Percentiles rank a stretch among this genome's conserved stretches.
These are phyloP conservation scores for Arthrobotrys sinensis DNA, from an alignment of 2,329 filamentous ascomycete genomes.

Conservation along the genomic window DNA sequence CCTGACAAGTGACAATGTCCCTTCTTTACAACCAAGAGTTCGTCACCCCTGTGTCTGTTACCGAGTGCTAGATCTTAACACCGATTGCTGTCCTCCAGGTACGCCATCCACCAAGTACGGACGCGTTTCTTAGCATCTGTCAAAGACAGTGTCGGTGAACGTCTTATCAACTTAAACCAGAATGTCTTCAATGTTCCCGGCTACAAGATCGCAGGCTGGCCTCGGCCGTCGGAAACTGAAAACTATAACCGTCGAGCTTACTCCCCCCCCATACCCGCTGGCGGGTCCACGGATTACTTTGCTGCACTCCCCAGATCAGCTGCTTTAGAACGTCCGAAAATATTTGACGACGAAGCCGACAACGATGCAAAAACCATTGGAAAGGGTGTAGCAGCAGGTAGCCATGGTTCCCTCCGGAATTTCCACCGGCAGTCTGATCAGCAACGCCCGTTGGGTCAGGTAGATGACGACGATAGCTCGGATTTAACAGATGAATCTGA, in stretches of 20 bases:
- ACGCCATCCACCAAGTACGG: conserved; percentile 86
- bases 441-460: conserved; percentile 69
- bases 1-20: conserved; percentile 33
- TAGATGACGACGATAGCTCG: conserved; percentile 84
- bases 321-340: conserved; percentile 72
- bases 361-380: conserved; percentile 71
- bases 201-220: conserved; percentile 88
- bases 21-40: conserved; percentile 59
- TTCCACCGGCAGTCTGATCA: conserved; percentile 75
- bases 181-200: conserved; percentile 83
- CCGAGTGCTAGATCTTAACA: neutral
- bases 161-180: conserved; percentile 85
- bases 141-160: conserved; percentile 86
- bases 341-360: conserved; percentile 81
- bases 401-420: conserved; percentile 77
- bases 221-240: conserved; percentile 78
- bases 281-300: conserved; percentile 86
- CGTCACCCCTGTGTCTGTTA: neutral
- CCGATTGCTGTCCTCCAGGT: conserved; percentile 69
- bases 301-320: conserved; percentile 74
- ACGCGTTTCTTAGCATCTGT: conserved; percentile 84
- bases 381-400: conserved; percentile 77
- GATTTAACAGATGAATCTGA: conserved; percentile 88
- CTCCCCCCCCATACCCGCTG: conserved; percentile 87
- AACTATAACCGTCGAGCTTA: conserved; percentile 78